These are phyloP conservation scores for Blakeslea trispora DNA, from an alignment of 371 early-diverging fungal species.

Conservation along the genomic window DNA sequence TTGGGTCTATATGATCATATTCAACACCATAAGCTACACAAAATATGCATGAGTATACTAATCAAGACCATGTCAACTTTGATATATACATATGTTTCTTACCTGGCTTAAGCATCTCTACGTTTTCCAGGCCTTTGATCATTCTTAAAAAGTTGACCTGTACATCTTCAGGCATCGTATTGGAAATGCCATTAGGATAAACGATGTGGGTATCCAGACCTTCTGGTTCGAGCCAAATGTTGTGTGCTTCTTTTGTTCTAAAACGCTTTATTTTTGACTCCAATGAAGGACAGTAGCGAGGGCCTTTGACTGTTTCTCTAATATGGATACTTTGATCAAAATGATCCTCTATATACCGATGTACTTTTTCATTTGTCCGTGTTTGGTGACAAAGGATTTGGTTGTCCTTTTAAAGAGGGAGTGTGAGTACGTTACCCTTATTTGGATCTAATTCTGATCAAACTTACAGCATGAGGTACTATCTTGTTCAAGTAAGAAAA, in stretches of 20 bases:
- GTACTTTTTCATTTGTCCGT: constrained; percentile 68
- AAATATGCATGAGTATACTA: no score
- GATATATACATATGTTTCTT: no score
- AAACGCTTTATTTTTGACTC: constrained; percentile 85
- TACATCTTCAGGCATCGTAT: constrained; percentile 80
- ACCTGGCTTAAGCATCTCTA: constrained; percentile 73
- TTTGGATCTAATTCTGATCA: no score
- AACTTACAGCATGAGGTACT: constrained; percentile 61
- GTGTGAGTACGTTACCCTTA: no score
- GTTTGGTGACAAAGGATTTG: constrained; percentile 83
- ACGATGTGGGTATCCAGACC: constrained; percentile 67
- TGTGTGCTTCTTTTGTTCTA: constrained; percentile 63
- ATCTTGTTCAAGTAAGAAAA: constrained; percentile 75
- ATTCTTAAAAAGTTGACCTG: constrained; percentile 73
- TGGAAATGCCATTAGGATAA: constrained; percentile 87
- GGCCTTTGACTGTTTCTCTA: constrained; percentile 81
- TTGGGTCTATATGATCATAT: constrained; percentile 86
- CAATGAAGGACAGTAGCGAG: constrained; percentile 87
- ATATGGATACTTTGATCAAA: constrained; percentile 83
- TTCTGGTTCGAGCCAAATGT: constrained; percentile 87
- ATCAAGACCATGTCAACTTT: background rate
- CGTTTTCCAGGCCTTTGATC: constrained; percentile 79
- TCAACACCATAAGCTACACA: constrained; percentile 76
- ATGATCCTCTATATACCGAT: constrained; percentile 71
- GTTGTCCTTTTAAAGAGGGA: constrained; percentile 35